Evolutionary conservation across 257 asterid genomes (phyloP).

Genomic region (Solanum verrucosum): DNA sequence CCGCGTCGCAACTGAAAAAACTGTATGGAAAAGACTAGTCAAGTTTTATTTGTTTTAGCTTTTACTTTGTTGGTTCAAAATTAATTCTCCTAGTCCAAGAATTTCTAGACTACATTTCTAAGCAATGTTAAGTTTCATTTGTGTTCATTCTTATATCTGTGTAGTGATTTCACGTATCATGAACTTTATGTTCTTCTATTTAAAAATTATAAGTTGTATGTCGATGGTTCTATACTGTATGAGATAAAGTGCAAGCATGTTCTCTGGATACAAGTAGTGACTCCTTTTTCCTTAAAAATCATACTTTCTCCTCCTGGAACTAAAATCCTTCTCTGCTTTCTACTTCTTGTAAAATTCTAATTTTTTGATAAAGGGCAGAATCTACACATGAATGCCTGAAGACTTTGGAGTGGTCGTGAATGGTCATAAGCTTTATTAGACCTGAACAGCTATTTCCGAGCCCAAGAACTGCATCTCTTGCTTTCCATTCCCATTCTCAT

Average conservation of each 20-base stretch:
- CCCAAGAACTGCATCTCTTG: not conserved
- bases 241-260: not conserved
- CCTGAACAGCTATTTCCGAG: not conserved
- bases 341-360: not conserved
- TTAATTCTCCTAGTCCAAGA: not conserved
- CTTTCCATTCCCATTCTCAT: not conserved
- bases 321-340: not conserved
- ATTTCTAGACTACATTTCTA: not conserved
- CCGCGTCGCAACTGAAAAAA: conserved; percentile 86
- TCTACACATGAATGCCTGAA: not conserved
- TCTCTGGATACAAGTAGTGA: not conserved
- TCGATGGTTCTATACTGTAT: not conserved
- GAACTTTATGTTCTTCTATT: not conserved
- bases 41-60: not conserved
- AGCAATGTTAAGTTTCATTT: not conserved
- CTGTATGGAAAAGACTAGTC: conserved; percentile 38
- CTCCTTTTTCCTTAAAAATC: not conserved
- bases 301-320: not conserved
- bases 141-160: not conserved
- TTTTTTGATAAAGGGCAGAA: not conserved
- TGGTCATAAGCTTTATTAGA: not conserved
- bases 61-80: not conserved
- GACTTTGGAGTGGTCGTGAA: not conserved
- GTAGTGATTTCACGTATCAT: not conserved
- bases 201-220: not conserved